Conservation (phyloP, 2,329 filamentous ascomycete genomes). For the Mycosphaerella sp. region DNA sequence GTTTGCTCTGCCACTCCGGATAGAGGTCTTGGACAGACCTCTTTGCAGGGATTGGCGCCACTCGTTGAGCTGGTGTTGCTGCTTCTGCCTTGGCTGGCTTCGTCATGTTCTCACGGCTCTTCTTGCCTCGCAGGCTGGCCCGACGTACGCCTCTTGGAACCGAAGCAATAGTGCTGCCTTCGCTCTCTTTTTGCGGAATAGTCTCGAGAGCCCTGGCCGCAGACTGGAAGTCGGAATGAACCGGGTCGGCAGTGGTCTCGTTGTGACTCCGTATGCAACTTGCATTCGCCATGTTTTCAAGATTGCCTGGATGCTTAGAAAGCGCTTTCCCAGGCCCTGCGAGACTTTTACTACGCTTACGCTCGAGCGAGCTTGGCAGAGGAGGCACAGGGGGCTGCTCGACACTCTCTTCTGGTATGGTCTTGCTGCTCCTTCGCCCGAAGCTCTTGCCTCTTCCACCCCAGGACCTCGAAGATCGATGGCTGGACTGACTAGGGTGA, state of each 20-base stretch:
- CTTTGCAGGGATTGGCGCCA: not conserved
- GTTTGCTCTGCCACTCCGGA: constrained; percentile 27
- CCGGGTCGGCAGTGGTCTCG: not conserved
- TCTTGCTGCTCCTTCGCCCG: constrained; percentile 17
- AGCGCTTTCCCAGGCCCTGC: constrained; percentile 3
- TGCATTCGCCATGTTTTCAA: not conserved
- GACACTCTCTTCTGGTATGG: constrained; percentile 8
- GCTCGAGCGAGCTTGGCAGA: not conserved
- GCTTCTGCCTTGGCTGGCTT: constrained; percentile 28
- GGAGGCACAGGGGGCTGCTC: constrained; percentile 4
- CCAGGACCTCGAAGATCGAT: constrained; percentile 3
- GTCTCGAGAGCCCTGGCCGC: constrained; percentile 38
- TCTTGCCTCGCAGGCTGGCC: constrained; percentile 3
- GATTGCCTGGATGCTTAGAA: not conserved
- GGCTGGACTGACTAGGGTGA: not conserved
- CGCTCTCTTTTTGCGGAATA: constrained; percentile 35
- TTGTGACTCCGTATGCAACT: constrained; percentile 1
- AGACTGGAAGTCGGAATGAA: constrained; percentile 37
- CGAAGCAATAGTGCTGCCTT: constrained; percentile 16
- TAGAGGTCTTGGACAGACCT: constrained; percentile 27
- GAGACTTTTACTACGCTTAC: constrained; percentile 16
- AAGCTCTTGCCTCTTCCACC: constrained; percentile 23
- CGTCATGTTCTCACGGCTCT: not conserved
- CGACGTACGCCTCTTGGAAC: constrained; percentile 3
- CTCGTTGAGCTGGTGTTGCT: not conserved